Base-by-base conservation (phyloP, 331 rosid genomes). In the Acacia concinna region DNA sequence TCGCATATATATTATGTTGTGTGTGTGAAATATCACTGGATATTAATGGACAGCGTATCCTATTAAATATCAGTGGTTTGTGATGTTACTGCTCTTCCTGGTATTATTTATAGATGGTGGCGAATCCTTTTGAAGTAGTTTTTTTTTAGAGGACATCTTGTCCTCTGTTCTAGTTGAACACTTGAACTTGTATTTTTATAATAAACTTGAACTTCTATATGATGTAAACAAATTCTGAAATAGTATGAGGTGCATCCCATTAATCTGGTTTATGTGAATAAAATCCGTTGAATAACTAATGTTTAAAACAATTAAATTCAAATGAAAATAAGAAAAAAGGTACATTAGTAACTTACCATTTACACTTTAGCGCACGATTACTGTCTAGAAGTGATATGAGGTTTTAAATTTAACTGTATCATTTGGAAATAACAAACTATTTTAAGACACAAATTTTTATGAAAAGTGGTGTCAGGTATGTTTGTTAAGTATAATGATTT, bases 391-490 rank as follows among this genome's bases (percentile, higher is more conserved):
- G 74, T 63, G 60, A 43, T 51, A 54, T n/a, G 37, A 41, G 1
- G 31, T 43, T 46, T 23, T 68, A 17, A 63, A 63, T 63, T 63
- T 17, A 66, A 47, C 41, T 66, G 28, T 78, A 44, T 47, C 44
- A 17, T 56, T 31, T 40, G 54, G 57, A 67, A 77, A 37, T 63
- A 44, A 66, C 69, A 68, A 52, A 81, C 79, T 27, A 70, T 31
- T 78, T 70, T 74, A 12, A 52, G 47, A 43, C 32, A 52, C 25
- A 54, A 76, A 46, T 59, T 72, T 41, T 17, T 13, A 30, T 77
- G 7, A 68, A 85, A 60, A 52, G 13, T 70, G 56, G 64, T 68
- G 46, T 75, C 68, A 65, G 71, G 63, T 31, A 17, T 46, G 64
- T 66, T 68, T 27, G 27, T 20, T 60, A 43, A 56, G 63, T 62